Evolutionary conservation across 352 stramenopile genomes (phyloP).

Genomic region (Nothophytophthora sp.): DNA sequence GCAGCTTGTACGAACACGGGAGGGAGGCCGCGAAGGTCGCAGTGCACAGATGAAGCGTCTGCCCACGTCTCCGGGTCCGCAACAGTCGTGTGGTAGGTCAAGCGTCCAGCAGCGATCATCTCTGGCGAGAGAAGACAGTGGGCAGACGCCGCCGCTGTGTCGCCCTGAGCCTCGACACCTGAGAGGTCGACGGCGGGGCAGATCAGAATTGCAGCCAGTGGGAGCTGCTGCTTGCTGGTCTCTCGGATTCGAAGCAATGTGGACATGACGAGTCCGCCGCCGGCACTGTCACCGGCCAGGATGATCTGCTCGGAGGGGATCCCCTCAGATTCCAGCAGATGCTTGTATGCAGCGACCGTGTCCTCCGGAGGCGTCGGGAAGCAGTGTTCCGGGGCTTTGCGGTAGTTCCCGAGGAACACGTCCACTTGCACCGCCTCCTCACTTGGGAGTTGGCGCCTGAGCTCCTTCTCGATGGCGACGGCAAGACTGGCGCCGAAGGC

Average conservation of each 20-base stretch:
- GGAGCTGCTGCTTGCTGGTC: conserved; percentile 15
- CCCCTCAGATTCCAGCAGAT: conserved; percentile 31
- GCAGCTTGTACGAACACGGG: conserved; percentile 49
- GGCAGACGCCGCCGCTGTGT: conserved; percentile 6
- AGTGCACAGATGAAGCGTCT: conserved; percentile 52
- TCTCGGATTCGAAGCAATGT: conserved; percentile 38
- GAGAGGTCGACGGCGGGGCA: conserved; percentile 53
- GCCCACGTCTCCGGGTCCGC: conserved; percentile 27
- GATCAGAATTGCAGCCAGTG: conserved; percentile 33
- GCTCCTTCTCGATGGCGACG: conserved; percentile 23
- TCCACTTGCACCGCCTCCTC: conserved; percentile 24
- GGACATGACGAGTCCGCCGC: conserved; percentile 41
- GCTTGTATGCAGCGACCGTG: conserved; percentile 36
- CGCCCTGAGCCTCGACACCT: conserved; percentile 16
- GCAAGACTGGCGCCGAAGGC: conserved; percentile 26
- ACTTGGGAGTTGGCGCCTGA: conserved; percentile 3
- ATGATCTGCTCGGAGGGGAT: conserved; percentile 33
- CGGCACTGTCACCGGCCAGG: conserved; percentile 41
- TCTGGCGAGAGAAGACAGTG: conserved; percentile 34
- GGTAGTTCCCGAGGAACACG: conserved; percentile 48
- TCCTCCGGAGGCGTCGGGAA: conserved; percentile 46
- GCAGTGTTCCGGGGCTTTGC: conserved; percentile 42
- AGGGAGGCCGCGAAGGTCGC: conserved; percentile 41
- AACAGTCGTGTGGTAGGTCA: conserved; percentile 17
- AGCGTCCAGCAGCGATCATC: conserved; percentile 20